phyloP scores from a whole-genome alignment of 805 yeast species.

The Candida stauntonica region DNA sequence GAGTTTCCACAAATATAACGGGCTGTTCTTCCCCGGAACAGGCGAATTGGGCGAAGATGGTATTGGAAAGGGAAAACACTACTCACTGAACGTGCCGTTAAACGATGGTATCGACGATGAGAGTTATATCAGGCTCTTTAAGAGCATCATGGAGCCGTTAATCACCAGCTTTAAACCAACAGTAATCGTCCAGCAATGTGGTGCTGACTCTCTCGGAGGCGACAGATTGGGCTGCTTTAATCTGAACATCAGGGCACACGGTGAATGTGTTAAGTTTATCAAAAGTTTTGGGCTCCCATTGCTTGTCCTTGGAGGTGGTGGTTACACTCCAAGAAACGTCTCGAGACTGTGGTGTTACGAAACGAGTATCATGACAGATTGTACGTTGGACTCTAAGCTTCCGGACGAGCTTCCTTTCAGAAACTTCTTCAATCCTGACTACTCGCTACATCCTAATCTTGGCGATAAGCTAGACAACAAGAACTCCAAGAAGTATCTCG shows the following conservation, averaged over 20 bases:
- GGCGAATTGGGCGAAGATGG: conserved; percentile 91
- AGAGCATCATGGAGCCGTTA: conserved; percentile 85
- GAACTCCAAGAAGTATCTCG: conserved; percentile 78
- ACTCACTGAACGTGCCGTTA: conserved; percentile 85
- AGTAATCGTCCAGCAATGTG: conserved; percentile 93
- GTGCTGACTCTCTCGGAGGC: conserved; percentile 92
- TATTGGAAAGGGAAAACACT: conserved; percentile 82
- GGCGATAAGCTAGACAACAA: conserved; percentile 80
- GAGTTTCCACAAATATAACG: conserved; percentile 88
- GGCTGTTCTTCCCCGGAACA: conserved; percentile 96
- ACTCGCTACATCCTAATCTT: conserved; percentile 78
- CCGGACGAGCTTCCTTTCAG: conserved; percentile 55
- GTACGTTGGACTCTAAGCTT: conserved; percentile 51
- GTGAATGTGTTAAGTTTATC: conserved; percentile 88
- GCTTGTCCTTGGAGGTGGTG: conserved; percentile 95
- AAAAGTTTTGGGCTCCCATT: conserved; percentile 88
- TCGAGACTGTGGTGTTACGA: conserved; percentile 95
- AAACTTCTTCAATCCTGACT: conserved; percentile 74
- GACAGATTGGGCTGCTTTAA: conserved; percentile 95
- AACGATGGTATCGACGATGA: conserved; percentile 96
- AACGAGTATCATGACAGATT: conserved; percentile 74
- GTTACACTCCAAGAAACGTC: conserved; percentile 94
- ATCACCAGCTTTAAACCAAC: conserved; percentile 91
- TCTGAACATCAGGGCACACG: conserved; percentile 87
- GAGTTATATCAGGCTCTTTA: conserved; percentile 68